These are phyloP conservation scores for Aspergillus aculeatus DNA, from an alignment of 2,329 filamentous ascomycete species.

Conservation along the genomic window DNA sequence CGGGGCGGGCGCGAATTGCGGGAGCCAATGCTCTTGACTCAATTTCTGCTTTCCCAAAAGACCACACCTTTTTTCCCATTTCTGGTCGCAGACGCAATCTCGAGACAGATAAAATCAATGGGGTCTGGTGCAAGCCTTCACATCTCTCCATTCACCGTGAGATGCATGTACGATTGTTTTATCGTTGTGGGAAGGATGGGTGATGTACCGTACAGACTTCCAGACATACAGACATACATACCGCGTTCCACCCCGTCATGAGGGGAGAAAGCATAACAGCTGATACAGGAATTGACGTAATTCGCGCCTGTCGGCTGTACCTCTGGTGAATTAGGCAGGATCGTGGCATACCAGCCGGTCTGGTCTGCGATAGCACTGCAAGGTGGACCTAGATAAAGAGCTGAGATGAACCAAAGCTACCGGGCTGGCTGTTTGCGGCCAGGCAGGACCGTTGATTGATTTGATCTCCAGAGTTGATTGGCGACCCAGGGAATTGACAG, in stretches of 20 bases:
- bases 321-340: not conserved
- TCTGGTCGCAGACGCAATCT: not conserved
- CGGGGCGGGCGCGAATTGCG: conserved; percentile 30
- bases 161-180: not conserved
- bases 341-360: conserved; percentile 7
- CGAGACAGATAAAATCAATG: not conserved
- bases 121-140: not conserved
- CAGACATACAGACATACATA: not conserved
- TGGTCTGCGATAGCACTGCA: conserved; percentile 4
- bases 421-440: conserved; percentile 3
- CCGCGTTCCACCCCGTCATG: not conserved
- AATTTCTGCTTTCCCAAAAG: not conserved
- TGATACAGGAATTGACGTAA: conserved; percentile 5
- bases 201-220: not conserved
- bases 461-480: conserved; percentile 3
- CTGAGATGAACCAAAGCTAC: not conserved
- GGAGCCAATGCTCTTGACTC: conserved; percentile 17
- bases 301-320: conserved; percentile 1
- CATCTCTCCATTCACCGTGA: conserved; percentile 1
- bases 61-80: not conserved
- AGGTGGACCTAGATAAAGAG: not conserved
- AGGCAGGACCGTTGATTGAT: not conserved
- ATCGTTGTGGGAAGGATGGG: not conserved
- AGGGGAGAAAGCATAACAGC: not conserved
- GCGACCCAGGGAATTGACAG: conserved; percentile 5